A percentile compares a stretch with the other conserved stretches of the same genome.
phyloP scores from a whole-genome alignment of 768 basidiomycete species.

The Podaxis sp. region DNA sequence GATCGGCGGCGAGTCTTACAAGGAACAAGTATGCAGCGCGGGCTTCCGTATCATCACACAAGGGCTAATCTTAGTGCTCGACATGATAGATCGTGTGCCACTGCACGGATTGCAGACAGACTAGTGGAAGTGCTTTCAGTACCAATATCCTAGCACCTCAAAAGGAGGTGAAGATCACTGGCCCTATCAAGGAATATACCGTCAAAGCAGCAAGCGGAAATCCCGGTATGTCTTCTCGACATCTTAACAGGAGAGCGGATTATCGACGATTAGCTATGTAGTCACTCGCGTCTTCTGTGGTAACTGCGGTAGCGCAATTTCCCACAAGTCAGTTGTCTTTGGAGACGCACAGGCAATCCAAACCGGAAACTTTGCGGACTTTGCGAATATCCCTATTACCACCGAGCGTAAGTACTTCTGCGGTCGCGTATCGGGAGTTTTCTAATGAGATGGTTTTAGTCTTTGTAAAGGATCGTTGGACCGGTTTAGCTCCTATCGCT shows the following conservation, averaged over 20 bases:
- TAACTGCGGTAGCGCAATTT: constrained; percentile 32
- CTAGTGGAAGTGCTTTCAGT: constrained; percentile 35
- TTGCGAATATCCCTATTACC: constrained; percentile 24
- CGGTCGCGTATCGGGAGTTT: background rate
- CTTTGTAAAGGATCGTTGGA: constrained; percentile 32
- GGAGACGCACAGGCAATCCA: constrained; percentile 32
- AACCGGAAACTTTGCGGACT: constrained; percentile 31
- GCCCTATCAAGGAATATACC: constrained; percentile 27
- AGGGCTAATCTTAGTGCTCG: background rate
- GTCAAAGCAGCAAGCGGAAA: constrained; percentile 29
- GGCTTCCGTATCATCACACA: background rate
- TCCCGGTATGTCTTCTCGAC: constrained; percentile 19
- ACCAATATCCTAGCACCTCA: constrained; percentile 32
- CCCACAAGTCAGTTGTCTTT: constrained; percentile 28
- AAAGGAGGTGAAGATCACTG: constrained; percentile 27
- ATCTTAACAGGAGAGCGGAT: background rate
- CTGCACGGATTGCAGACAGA: constrained; percentile 32
- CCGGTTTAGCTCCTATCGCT: constrained; percentile 17
- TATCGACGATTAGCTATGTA: constrained; percentile 1
- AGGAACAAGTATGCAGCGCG: constrained; percentile 21
- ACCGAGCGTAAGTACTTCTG: constrained; percentile 24
- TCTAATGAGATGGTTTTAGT: constrained; percentile 15
- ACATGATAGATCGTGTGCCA: constrained; percentile 28
- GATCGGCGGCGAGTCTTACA: constrained; percentile 19
- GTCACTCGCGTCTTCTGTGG: constrained; percentile 34